These are phyloP conservation scores for Hsuehochloa calcarea DNA, from an alignment of 176 grass and related monocot species.

Conservation along the genomic window DNA sequence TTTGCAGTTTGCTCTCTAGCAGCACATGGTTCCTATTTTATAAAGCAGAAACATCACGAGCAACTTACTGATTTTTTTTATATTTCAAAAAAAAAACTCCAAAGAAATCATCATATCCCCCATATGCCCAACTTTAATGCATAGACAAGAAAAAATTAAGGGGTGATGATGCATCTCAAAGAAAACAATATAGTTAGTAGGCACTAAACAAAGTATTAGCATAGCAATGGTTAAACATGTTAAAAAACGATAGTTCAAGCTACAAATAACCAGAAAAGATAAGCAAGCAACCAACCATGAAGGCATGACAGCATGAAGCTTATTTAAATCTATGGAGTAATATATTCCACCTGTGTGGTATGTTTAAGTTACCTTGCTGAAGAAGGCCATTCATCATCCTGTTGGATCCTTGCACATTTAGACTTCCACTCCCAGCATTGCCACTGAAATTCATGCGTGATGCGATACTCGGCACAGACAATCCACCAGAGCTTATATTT, in stretches of 20 bases:
- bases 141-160: too few species aligned
- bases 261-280: background rate
- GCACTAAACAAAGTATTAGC: background rate
- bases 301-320: background rate
- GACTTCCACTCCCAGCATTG: conserved; percentile 57
- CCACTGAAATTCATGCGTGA: conserved; percentile 72
- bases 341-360: background rate
- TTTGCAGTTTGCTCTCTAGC: background rate
- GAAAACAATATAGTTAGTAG: too few species aligned
- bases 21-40: conserved; percentile 17
- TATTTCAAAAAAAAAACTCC: background rate
- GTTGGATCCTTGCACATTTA: conserved; percentile 81
- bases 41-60: background rate
- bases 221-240: background rate
- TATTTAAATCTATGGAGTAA: conserved; percentile 19
- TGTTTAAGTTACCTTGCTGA: conserved; percentile 61
- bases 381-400: conserved; percentile 70
- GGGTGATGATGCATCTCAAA: too few species aligned
- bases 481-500: conserved; percentile 77
- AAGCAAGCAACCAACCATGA: background rate
- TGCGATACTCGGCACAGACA: conserved; percentile 59
- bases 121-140: too few species aligned
- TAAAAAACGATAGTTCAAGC: background rate
- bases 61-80: background rate
- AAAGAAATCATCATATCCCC: background rate